Evolutionary conservation across 495 filamentous ascomycete species (phyloP), one percentile per base, ranked within the genome.

Genomic region (Penicillium daleae): DNA sequence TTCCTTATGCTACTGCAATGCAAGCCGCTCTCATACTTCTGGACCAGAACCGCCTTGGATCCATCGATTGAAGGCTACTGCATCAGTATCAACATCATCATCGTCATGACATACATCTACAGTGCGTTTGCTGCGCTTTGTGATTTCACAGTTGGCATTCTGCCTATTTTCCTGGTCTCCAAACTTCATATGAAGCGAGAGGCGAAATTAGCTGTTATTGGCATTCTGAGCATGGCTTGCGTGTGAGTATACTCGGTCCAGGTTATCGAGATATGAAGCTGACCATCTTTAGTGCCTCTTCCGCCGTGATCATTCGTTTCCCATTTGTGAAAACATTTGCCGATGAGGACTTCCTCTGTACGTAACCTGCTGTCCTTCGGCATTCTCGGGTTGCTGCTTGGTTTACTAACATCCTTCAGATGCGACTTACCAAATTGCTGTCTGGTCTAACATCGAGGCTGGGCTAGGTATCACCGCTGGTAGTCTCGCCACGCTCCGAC

Each of bases 401-500:
- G 29, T 22, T 8, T 54, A 44, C 58, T 57, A 56, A 69, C 40
- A 39, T 29, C 12, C 24, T 24, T 12, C 44, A 78, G 76, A 76
- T 37, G 69, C 78, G 22, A 81, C 77, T 40, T 70, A 72, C 57
- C 68, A 77, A 53, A 75, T 81, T 56, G 77, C 77, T 27, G 65
- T 81, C 56, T 82, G 80, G 80, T 79, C 77, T 44, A 75, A 72
- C 55, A 71, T 77, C 60, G 80, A 83, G 66, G 66, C 66, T n/a
- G 78, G 74, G 22, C 70, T 82, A 0, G 80, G 78, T 17, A 80
- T 83, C 61, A 74, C 80, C 1, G 78, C 78, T 49, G 80, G 75
- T 12, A 79, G 76, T 57, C 76, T 83, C 7, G 80, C 79, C 46
- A 80, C 76, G 12, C 76, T 82, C 10, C 78, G 80, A 27, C 80